Evolutionary conservation across 768 basidiomycete genomes (phyloP).

Genomic region (Leucosporidium creatinivorum): DNA sequence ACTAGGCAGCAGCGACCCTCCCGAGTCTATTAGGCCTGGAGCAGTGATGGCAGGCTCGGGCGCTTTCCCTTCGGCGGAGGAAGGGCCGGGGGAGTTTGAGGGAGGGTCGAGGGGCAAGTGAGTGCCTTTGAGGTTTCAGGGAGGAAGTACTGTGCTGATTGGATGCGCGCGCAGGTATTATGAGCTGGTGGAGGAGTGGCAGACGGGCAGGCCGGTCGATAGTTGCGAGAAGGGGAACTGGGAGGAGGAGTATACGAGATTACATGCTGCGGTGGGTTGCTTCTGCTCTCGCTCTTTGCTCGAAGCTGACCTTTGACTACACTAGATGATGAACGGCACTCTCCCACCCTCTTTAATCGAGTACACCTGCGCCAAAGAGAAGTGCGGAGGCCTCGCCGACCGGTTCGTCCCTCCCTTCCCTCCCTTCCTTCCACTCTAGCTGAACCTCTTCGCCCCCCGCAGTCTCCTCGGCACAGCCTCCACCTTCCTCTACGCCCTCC

Average conservation of each 20-base stretch:
- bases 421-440: neutral
- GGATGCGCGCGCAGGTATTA: slow-evolving; percentile 7
- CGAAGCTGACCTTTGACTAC: neutral
- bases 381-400: slow-evolving; percentile 26
- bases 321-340: slow-evolving; percentile 6
- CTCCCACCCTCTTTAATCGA: slow-evolving; percentile 12
- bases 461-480: slow-evolving; percentile 14
- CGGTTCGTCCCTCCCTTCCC: slow-evolving; percentile 3
- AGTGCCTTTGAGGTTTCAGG: too few species aligned
- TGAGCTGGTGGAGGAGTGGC: slow-evolving; percentile 23
- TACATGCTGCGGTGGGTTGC: slow-evolving; percentile 8
- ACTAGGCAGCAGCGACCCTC: slow-evolving; percentile 13
- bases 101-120: slow-evolving; percentile 14
- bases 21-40: slow-evolving; percentile 2
- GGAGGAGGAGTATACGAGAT: slow-evolving; percentile 18
- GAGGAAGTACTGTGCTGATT: too few species aligned
- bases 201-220: slow-evolving; percentile 4
- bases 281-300: neutral
- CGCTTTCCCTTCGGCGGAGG: neutral
- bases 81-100: slow-evolving; percentile 10
- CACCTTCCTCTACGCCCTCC: slow-evolving; percentile 12
- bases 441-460: neutral
- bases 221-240: slow-evolving; percentile 21
- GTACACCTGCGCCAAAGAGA: slow-evolving; percentile 2
- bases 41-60: too few species aligned